Conservation (phyloP, 805 yeast genomes). For the Brettanomyces sp. region DNA sequence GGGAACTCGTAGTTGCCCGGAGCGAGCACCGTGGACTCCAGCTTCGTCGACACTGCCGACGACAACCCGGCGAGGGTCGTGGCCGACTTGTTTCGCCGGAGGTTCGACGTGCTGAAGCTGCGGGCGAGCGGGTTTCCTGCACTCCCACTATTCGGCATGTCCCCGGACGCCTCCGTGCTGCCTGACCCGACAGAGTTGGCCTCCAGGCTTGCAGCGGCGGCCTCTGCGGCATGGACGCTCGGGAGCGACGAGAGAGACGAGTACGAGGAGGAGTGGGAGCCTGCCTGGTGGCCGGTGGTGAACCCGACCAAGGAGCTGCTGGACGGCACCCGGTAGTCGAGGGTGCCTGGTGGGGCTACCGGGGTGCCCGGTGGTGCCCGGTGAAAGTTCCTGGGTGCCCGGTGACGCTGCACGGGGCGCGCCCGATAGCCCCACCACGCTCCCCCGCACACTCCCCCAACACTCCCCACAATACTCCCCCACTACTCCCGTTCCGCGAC, state of each 20-base stretch:
- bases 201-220: neutral
- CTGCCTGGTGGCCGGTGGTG: slow-evolving; percentile 17
- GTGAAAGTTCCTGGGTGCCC: neutral
- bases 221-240: neutral
- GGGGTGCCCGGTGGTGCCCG: neutral
- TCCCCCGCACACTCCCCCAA: too few relatives aligned
- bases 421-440: neutral
- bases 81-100: slow-evolving; percentile 21
- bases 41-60: neutral
- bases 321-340: neutral
- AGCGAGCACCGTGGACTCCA: slow-evolving; percentile 32
- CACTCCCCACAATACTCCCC: neutral
- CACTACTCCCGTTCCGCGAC: neutral
- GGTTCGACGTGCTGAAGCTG: neutral
- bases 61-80: neutral
- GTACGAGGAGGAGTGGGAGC: slow-evolving; percentile 32
- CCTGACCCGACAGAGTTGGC: neutral
- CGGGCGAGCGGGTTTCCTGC: too few relatives aligned
- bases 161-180: neutral
- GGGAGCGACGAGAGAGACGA: slow-evolving; percentile 31
- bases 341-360: neutral
- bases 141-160: too few relatives aligned
- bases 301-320: slow-evolving; percentile 9
- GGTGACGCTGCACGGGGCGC: neutral
- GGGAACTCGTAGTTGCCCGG: slow-evolving; percentile 89